Evolutionary conservation across 768 basidiomycete species (phyloP), one percentile per base, ranked within the genome.

Genomic region (Rhodotorula diobovata): DNA sequence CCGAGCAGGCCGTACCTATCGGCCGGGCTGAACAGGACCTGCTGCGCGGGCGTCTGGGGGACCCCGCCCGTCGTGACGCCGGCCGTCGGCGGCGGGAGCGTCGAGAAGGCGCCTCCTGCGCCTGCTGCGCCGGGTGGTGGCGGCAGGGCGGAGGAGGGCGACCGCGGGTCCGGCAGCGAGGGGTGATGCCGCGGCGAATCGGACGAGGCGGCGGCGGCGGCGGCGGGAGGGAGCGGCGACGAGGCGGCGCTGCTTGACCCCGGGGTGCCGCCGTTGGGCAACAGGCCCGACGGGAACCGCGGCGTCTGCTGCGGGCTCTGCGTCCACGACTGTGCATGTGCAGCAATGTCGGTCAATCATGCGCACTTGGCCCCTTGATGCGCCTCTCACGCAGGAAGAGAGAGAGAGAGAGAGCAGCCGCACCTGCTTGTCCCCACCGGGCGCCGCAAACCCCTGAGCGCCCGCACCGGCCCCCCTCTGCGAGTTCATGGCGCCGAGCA

Each of bases 1-100:
- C 90, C 91, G 58, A 93, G 79, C 25, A 98, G 83, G 8, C 94
- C 94, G 93, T 93, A 98, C 78, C 92, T 86, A 81, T 98, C 94
- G 51, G 94, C 94, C 4, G 94, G 91, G 72, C 88, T 90, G 75
- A 90, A 87, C 53, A 96, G 85, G 25, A 98, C 87, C 81, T 98
- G 94, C 79, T 96, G 91, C 56, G 92, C 91, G 4, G 94, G 93
- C 55, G 91, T 91, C 79, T 91, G 89, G 70, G 91, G 89, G 69
- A 81, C 41, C 53, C 11, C 48, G 48, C 65, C 65, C 45, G 56
- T 58, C 65, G 65, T 34, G 25, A 66, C 57, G n/a, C 65, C 56
- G 21, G 65, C 45, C 14, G 65, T 66, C 12, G 65, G 65, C 1
- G 65, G 65, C 35, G 65, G 65, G 9, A 66, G 48, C 28, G 56